These are phyloP conservation scores for Capsicum baccatum DNA, from an alignment of 257 asterid species.

Conservation along the genomic window DNA sequence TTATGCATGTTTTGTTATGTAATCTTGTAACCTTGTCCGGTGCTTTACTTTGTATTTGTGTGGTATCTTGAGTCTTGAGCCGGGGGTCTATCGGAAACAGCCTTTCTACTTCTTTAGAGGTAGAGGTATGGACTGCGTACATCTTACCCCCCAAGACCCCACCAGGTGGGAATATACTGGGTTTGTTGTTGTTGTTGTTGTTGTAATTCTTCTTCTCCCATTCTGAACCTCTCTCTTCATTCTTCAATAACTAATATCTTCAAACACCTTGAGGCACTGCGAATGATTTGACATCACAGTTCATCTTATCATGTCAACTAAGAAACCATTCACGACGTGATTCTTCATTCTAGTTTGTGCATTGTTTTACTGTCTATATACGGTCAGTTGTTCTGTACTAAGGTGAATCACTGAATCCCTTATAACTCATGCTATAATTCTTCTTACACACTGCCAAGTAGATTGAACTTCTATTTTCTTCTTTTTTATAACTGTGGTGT, in stretches of 20 bases:
- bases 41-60: too few relatives aligned
- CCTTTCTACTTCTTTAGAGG: too few relatives aligned
- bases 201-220: not conserved
- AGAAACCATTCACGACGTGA: not conserved
- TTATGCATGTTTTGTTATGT: too few relatives aligned
- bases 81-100: too few relatives aligned
- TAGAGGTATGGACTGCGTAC: too few relatives aligned
- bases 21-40: too few relatives aligned
- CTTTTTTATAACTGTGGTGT: too few relatives aligned
- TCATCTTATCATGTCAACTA: conserved; percentile 15
- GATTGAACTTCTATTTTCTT: not conserved
- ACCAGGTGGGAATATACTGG: too few relatives aligned
- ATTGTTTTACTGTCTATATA: not conserved
- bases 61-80: too few relatives aligned
- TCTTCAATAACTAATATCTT: conserved; percentile 18
- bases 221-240: not conserved
- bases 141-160: too few relatives aligned
- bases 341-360: not conserved
- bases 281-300: not conserved
- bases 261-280: not conserved
- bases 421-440: not conserved
- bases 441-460: not conserved
- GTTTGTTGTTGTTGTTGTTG: too few relatives aligned
- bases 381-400: not conserved
- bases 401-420: conserved; percentile 18